Conservation (phyloP, 2,329 filamentous ascomycete species). For the Bipolaris cookei region DNA sequence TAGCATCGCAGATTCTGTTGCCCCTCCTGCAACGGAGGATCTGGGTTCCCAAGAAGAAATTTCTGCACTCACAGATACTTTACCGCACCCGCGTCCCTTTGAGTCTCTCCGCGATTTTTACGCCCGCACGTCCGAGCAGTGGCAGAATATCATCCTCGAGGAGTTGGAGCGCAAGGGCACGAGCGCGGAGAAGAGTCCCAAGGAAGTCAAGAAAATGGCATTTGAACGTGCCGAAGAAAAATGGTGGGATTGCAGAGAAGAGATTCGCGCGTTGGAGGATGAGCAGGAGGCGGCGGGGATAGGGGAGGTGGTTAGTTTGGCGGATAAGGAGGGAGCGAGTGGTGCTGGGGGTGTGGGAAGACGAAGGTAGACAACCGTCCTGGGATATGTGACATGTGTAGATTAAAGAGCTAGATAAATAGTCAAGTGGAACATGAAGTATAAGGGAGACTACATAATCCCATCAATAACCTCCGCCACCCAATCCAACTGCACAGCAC, state of each 20-base stretch:
- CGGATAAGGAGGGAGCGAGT: slow-evolving; percentile 65
- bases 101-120: slow-evolving; percentile 93
- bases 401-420: no score
- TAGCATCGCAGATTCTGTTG: slow-evolving; percentile 37
- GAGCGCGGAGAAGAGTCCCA: slow-evolving; percentile 72
- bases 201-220: slow-evolving; percentile 90
- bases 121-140: slow-evolving; percentile 81
- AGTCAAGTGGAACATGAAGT: no score
- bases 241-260: slow-evolving; percentile 98
- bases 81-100: slow-evolving; percentile 81
- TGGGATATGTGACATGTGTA: no score
- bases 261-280: slow-evolving; percentile 88
- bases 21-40: slow-evolving; percentile 37
- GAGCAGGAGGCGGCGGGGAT: slow-evolving; percentile 96
- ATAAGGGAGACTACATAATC: slow-evolving; percentile 26
- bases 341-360: slow-evolving; percentile 45
- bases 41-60: slow-evolving; percentile 59
- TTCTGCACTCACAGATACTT: slow-evolving; percentile 67
- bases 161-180: slow-evolving; percentile 66
- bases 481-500: slow-evolving; percentile 68
- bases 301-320: slow-evolving; percentile 88
- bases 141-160: slow-evolving; percentile 86
- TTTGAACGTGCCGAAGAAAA: slow-evolving; percentile 93
- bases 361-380: slow-evolving; percentile 32
- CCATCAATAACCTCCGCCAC: slow-evolving; percentile 58